Evolutionary conservation across 1,139 yeast genomes (phyloP).

Genomic region (Hemisphaericaspora subhashii): DNA sequence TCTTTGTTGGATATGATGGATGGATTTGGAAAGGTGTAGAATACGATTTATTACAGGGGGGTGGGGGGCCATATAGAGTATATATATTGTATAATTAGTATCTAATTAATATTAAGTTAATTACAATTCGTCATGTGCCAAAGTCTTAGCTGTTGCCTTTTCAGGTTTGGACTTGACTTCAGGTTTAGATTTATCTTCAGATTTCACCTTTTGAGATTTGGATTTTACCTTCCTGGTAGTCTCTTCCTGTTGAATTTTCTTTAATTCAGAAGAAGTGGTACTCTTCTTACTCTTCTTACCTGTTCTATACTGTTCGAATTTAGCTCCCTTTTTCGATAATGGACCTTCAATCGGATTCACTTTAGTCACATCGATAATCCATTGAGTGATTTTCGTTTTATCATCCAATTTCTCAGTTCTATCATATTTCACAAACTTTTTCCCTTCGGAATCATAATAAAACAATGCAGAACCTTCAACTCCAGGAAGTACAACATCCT

Average conservation of each 20-base stretch:
- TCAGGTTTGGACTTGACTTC: too few relatives aligned
- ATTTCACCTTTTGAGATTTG: too few relatives aligned
- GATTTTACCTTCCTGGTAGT: too few relatives aligned
- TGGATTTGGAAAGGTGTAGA: conserved; percentile 26
- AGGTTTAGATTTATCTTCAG: too few relatives aligned
- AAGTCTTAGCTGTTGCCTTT: not conserved
- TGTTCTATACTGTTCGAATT: conserved; percentile 31
- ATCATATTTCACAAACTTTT: conserved; percentile 23
- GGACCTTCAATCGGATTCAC: conserved; percentile 39
- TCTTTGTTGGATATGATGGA: conserved; percentile 41
- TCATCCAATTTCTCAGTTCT: conserved; percentile 27
- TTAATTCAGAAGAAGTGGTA: too few relatives aligned
- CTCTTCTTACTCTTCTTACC: conserved; percentile 27
- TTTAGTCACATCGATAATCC: conserved; percentile 33
- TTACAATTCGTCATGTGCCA: conserved; percentile 39
- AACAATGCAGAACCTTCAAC: conserved; percentile 29
- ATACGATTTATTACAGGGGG: too few relatives aligned
- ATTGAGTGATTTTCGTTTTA: conserved; percentile 32
- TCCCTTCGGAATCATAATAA: conserved; percentile 24
- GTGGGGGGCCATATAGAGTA: too few relatives aligned
- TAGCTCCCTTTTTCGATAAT: conserved; percentile 35
- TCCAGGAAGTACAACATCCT: conserved; percentile 23
- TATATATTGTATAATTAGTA: not conserved
- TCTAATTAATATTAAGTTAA: not conserved
- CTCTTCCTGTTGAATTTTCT: too few relatives aligned